phyloP scores from a whole-genome alignment of 2,329 filamentous ascomycete species.

The Cyclaneusma minus region DNA sequence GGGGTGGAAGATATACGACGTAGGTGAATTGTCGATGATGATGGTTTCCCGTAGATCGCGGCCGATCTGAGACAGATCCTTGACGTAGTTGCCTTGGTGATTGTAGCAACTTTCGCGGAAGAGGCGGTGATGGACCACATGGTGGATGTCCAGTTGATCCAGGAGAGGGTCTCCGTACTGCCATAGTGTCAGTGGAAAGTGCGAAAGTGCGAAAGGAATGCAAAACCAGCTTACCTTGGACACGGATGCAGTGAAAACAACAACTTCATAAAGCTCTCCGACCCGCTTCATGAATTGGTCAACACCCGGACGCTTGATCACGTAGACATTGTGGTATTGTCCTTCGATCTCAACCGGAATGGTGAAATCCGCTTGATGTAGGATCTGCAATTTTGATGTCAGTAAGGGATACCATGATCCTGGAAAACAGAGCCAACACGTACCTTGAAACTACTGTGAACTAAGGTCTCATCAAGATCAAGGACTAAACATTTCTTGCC shows the following conservation, averaged over 20 bases:
- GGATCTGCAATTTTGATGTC: constrained; percentile 42
- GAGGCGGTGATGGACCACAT: constrained; percentile 86
- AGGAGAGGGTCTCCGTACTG: constrained; percentile 95
- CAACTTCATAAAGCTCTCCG: constrained; percentile 93
- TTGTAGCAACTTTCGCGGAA: constrained; percentile 99
- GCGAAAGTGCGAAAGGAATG: neutral
- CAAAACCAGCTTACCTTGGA: constrained; percentile 55
- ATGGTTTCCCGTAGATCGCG: constrained; percentile 94
- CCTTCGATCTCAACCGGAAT: constrained; percentile 98
- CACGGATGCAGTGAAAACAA: constrained; percentile 96
- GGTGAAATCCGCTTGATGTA: constrained; percentile 96
- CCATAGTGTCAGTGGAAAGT: constrained; percentile 5
- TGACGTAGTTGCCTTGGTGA: constrained; percentile 98
- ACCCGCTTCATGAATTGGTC: constrained; percentile 99
- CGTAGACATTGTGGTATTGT: constrained; percentile 98
- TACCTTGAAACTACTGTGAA: constrained; percentile 98
- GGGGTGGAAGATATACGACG: constrained; percentile 98
- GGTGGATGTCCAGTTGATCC: constrained; percentile 93
- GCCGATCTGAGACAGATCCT: constrained; percentile 94
- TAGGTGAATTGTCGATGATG: constrained; percentile 98
- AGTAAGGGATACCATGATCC: neutral
- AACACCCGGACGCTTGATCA: constrained; percentile 97
- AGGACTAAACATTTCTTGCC: constrained; percentile 89
- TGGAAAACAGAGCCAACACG: constrained; percentile 9
- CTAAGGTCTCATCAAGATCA: constrained; percentile 89